These are phyloP conservation scores for Acanthamoeba comandoni DNA, from an alignment of 208 protist genomes.

Conservation along the genomic window DNA sequence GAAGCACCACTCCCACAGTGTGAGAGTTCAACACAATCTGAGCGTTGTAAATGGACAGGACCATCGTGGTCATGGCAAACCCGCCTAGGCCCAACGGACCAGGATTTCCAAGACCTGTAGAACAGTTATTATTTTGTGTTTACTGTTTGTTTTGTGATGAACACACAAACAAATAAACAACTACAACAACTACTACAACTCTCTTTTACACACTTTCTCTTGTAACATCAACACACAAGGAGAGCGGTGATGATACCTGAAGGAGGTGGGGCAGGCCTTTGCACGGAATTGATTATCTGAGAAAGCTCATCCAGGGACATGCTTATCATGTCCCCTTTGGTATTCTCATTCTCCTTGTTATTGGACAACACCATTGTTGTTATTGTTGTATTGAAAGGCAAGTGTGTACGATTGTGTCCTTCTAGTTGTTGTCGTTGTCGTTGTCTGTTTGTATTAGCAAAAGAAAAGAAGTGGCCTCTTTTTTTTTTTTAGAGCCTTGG, in stretches of 20 bases:
- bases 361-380: no score
- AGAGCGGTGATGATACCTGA: not conserved
- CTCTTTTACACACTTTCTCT: not conserved
- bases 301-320: slow-evolving; percentile 49
- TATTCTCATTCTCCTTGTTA: no score
- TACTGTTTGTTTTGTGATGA: no score
- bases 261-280: slow-evolving; percentile 3
- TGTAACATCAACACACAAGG: not conserved
- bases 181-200: not conserved
- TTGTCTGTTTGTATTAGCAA: no score
- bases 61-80: slow-evolving; percentile 55
- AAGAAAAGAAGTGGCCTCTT: no score
- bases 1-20: slow-evolving; percentile 21
- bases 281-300: slow-evolving; percentile 15
- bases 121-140: not conserved
- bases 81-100: slow-evolving; percentile 50
- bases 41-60: slow-evolving; percentile 62
- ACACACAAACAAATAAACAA: not conserved
- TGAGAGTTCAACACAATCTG: not conserved
- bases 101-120: slow-evolving; percentile 35
- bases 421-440: no score
- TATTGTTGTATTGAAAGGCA: no score
- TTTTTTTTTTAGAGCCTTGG: no score
- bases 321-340: no score
- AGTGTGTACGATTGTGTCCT: no score